Percentiles rank a stretch among this genome's conserved stretches.
Evolutionary conservation across 2,329 filamentous ascomycete species (phyloP).

Genomic region (Ceratocystis eucalypticola): DNA sequence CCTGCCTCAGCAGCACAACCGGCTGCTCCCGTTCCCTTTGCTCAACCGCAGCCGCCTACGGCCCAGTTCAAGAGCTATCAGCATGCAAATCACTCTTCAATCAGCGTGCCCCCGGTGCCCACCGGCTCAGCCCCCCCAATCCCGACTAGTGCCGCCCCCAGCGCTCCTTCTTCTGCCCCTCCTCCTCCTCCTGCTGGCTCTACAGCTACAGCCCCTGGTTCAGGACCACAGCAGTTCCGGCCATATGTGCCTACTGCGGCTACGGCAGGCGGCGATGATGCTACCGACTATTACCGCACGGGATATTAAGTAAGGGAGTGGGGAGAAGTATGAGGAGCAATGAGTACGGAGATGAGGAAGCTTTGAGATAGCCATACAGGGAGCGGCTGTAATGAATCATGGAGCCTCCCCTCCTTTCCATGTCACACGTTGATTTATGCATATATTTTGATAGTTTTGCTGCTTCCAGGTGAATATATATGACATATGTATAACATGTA

Average conservation of each 20-base stretch:
- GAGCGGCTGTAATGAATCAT: background rate
- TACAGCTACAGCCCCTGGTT: background rate
- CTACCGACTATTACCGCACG: conserved; percentile 42
- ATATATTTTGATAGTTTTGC: too few species aligned
- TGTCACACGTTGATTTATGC: too few species aligned
- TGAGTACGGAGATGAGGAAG: too few species aligned
- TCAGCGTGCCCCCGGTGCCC: conserved; percentile 33
- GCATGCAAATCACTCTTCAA: background rate
- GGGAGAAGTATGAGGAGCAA: background rate
- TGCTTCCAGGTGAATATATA: too few species aligned
- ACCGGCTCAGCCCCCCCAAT: conserved; percentile 25
- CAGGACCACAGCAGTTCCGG: conserved; percentile 22
- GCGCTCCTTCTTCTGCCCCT: background rate
- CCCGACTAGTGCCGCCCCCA: conserved; percentile 34
- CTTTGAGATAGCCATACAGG: too few species aligned
- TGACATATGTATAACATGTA: too few species aligned
- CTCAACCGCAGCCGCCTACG: conserved; percentile 22
- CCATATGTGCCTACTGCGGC: conserved; percentile 41
- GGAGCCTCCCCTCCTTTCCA: background rate
- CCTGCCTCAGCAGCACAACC: background rate
- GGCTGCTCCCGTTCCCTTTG: conserved; percentile 9
- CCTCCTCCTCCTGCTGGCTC: background rate
- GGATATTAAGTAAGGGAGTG: conserved; percentile 4
- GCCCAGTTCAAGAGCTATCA: conserved; percentile 15
- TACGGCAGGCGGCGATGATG: conserved; percentile 33